Evolutionary conservation across 768 basidiomycete species (phyloP).

Genomic region (Suillus placidus): DNA sequence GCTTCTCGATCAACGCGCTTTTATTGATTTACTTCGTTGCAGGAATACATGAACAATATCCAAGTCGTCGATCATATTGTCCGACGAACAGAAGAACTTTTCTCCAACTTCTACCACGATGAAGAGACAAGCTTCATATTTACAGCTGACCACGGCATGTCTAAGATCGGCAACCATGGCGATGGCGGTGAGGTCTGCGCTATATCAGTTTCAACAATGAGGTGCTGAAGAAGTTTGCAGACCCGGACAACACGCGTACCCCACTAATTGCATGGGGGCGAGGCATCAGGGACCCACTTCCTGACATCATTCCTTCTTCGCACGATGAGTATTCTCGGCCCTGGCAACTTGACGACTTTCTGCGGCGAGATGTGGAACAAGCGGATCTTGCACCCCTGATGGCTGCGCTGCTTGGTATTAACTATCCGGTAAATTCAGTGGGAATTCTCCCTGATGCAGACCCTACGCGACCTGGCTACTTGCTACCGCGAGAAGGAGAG

Average conservation of each 20-base stretch:
- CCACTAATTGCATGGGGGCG: constrained; percentile 84
- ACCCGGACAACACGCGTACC: constrained; percentile 87
- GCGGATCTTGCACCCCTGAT: constrained; percentile 82
- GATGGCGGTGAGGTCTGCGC: constrained; percentile 64
- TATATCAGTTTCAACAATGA: constrained; percentile 1
- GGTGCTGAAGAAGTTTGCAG: constrained; percentile 39
- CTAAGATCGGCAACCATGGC: constrained; percentile 84
- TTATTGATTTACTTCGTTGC: neutral
- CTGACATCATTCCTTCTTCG: constrained; percentile 54
- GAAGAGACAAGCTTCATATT: constrained; percentile 76
- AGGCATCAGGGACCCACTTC: constrained; percentile 71
- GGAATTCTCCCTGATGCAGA: constrained; percentile 81
- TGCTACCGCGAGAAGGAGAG: constrained; percentile 49
- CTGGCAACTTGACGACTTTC: constrained; percentile 61
- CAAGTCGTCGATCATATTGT: constrained; percentile 78
- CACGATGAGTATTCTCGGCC: constrained; percentile 71
- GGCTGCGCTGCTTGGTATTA: constrained; percentile 68
- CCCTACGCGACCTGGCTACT: constrained; percentile 58
- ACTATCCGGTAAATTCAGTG: constrained; percentile 83
- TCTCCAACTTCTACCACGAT: constrained; percentile 67
- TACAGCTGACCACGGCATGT: constrained; percentile 93
- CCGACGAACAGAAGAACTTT: constrained; percentile 59
- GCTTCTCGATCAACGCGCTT: neutral
- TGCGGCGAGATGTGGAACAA: constrained; percentile 78
- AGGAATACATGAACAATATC: constrained; percentile 90